Evolutionary conservation across 2,329 filamentous ascomycete species (phyloP).

Genomic region (Diaporthe nobilis): DNA sequence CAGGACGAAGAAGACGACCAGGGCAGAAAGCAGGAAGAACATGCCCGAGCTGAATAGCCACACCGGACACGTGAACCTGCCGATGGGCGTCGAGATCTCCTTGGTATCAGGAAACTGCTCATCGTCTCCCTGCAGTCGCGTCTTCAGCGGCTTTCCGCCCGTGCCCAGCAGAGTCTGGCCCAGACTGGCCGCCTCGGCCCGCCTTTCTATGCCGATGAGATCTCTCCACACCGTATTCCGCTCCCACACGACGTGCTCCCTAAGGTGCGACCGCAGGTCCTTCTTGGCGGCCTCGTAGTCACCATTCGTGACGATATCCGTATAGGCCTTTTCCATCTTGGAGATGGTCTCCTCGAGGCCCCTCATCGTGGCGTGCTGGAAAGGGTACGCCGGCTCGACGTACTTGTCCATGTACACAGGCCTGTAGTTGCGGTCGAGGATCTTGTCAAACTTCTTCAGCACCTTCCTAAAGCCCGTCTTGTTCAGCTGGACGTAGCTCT

Average conservation of each 20-base stretch:
- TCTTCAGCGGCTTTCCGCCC: slow-evolving; percentile 76
- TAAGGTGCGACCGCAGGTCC: slow-evolving; percentile 89
- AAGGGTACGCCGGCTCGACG: slow-evolving; percentile 86
- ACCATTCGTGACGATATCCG: slow-evolving; percentile 84
- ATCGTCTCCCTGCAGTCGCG: slow-evolving; percentile 88
- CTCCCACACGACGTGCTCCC: slow-evolving; percentile 99
- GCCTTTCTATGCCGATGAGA: slow-evolving; percentile 97
- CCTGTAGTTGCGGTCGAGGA: slow-evolving; percentile 85
- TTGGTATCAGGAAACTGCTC: slow-evolving; percentile 73
- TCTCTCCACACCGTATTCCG: slow-evolving; percentile 99
- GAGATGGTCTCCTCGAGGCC: slow-evolving; percentile 79
- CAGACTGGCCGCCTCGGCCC: slow-evolving; percentile 93
- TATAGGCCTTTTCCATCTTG: slow-evolving; percentile 84
- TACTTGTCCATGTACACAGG: slow-evolving; percentile 79
- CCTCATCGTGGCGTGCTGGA: slow-evolving; percentile 79
- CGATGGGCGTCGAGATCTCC: slow-evolving; percentile 84
- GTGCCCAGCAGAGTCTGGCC: slow-evolving; percentile 87
- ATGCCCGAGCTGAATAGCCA: slow-evolving; percentile 91
- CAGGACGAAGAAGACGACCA: slow-evolving; percentile 81
- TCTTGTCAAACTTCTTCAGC: slow-evolving; percentile 99
- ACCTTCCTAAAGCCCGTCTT: slow-evolving; percentile 97
- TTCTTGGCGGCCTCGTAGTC: slow-evolving; percentile 83
- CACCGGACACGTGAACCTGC: slow-evolving; percentile 79
- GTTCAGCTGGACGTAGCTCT: slow-evolving; percentile 96
- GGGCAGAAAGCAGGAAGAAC: slow-evolving; percentile 78